Evolutionary conservation across 2,329 filamentous ascomycete genomes (phyloP).

Genomic region (Emmonsiellopsis sp.): DNA sequence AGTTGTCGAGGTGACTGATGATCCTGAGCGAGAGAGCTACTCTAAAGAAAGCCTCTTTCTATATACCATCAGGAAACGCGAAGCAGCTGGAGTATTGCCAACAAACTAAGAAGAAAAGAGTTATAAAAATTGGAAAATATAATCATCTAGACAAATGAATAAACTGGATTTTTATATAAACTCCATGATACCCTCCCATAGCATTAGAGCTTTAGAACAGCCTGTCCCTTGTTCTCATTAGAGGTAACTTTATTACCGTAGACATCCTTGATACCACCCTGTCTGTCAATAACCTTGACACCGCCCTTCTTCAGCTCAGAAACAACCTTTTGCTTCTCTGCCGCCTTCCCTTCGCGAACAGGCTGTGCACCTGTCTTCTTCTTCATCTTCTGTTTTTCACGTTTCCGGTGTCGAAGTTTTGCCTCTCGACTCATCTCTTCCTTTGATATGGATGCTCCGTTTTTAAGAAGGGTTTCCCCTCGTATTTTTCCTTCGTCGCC

Average conservation of each 20-base stretch:
- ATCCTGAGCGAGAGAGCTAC: conserved; percentile 30
- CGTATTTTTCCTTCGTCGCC: conserved; percentile 53
- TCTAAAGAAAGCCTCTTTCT: conserved; percentile 32
- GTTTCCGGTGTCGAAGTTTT: conserved; percentile 63
- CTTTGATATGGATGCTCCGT: conserved; percentile 65
- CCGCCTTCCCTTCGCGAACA: conserved; percentile 29
- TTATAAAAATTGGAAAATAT: not conserved
- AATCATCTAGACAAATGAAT: not conserved
- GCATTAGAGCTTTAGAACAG: conserved; percentile 28
- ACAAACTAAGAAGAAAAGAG: not conserved
- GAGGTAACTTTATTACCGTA: conserved; percentile 64
- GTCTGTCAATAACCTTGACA: conserved; percentile 85
- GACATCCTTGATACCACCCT: conserved; percentile 75
- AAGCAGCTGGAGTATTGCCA: not conserved
- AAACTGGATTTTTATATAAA: not conserved
- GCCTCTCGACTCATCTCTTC: conserved; percentile 87
- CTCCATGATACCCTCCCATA: not conserved
- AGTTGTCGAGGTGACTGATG: conserved; percentile 54
- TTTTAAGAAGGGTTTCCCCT: conserved; percentile 69
- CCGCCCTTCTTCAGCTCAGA: conserved; percentile 71
- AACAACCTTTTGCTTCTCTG: conserved; percentile 47
- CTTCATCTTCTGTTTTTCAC: conserved; percentile 77
- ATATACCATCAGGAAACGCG: conserved; percentile 21
- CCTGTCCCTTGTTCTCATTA: conserved; percentile 17
- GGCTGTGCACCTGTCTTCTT: conserved; percentile 51